phyloP scores from a whole-genome alignment of 1,284 basidiomycete species.

The Austroboletus niveus region DNA sequence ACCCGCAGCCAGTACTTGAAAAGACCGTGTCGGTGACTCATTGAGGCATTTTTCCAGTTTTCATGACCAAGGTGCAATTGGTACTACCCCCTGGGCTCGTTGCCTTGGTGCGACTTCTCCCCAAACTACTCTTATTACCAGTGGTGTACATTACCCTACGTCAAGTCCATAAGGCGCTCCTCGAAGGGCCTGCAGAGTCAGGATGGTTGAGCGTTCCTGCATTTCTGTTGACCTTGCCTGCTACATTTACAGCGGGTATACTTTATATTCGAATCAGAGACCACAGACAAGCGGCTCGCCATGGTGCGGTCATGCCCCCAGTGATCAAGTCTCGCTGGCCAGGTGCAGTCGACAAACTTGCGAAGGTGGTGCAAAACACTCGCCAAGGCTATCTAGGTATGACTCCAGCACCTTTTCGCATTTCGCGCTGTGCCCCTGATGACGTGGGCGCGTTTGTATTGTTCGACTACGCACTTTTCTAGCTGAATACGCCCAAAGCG shows the following conservation, averaged over 20 bases:
- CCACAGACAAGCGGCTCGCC: conserved; percentile 27
- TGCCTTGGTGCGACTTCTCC: conserved; percentile 25
- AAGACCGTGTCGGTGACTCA: no score
- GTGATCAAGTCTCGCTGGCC: conserved; percentile 29
- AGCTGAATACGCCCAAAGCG: conserved; percentile 28
- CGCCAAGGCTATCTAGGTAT: conserved; percentile 34
- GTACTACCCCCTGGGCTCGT: conserved; percentile 31
- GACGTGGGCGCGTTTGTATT: background rate
- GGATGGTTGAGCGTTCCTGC: conserved; percentile 14
- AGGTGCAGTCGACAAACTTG: conserved; percentile 33
- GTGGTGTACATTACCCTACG: conserved; percentile 13
- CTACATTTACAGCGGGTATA: conserved; percentile 20
- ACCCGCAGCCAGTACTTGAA: no score
- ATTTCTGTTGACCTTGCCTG: conserved; percentile 33
- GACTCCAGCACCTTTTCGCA: background rate
- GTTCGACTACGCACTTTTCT: background rate
- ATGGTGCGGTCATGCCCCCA: conserved; percentile 35
- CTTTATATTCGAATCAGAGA: conserved; percentile 22
- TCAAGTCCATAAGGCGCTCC: conserved; percentile 3
- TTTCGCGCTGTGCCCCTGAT: no score
- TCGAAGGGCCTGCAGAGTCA: conserved; percentile 3
- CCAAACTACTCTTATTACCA: conserved; percentile 23
- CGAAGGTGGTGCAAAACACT: conserved; percentile 25
- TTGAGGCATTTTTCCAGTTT: background rate
- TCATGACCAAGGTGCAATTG: background rate